Percentiles rank a stretch among this genome's conserved stretches.
Evolutionary conservation across 306 rosid species (phyloP).

Genomic region (Datisca glomerata): DNA sequence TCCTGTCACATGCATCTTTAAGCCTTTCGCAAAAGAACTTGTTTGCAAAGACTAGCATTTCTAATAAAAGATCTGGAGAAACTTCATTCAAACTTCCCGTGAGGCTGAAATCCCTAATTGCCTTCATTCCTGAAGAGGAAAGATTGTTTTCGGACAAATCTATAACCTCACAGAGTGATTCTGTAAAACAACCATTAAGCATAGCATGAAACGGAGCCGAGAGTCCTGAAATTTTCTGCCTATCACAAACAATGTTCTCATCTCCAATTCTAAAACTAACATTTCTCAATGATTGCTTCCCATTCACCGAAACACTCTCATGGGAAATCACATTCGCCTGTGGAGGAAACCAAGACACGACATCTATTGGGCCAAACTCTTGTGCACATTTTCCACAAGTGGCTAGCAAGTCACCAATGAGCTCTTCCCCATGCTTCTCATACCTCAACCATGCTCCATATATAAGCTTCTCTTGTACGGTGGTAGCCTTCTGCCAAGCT

Average conservation of each 20-base stretch:
- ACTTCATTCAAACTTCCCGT: constrained; percentile 44
- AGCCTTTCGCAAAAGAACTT: constrained; percentile 74
- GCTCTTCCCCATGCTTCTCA: constrained; percentile 78
- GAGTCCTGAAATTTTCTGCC: constrained; percentile 70
- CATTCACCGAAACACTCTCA: constrained; percentile 31
- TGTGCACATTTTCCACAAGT: constrained; percentile 59
- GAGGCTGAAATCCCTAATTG: constrained; percentile 49
- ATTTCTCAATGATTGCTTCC: constrained; percentile 25
- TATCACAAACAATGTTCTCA: constrained; percentile 71
- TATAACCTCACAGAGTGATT: constrained; percentile 55
- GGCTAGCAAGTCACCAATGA: constrained; percentile 50
- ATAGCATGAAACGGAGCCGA: constrained; percentile 75
- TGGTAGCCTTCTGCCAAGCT: constrained; percentile 77
- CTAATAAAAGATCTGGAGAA: constrained; percentile 60
- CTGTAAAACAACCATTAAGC: constrained; percentile 82
- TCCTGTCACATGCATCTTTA: constrained; percentile 69
- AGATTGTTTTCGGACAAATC: constrained; percentile 73
- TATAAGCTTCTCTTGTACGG: constrained; percentile 62
- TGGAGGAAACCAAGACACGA: constrained; percentile 44
- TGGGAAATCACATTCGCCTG: constrained; percentile 18
- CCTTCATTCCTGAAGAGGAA: constrained; percentile 66
- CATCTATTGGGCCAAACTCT: constrained; percentile 57
- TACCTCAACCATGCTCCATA: constrained; percentile 92
- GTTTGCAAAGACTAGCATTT: constrained; percentile 65
- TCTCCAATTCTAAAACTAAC: constrained; percentile 56